Base-by-base conservation (phyloP, 2,329 filamentous ascomycete species). In the Raffaelea albimanens region DNA sequence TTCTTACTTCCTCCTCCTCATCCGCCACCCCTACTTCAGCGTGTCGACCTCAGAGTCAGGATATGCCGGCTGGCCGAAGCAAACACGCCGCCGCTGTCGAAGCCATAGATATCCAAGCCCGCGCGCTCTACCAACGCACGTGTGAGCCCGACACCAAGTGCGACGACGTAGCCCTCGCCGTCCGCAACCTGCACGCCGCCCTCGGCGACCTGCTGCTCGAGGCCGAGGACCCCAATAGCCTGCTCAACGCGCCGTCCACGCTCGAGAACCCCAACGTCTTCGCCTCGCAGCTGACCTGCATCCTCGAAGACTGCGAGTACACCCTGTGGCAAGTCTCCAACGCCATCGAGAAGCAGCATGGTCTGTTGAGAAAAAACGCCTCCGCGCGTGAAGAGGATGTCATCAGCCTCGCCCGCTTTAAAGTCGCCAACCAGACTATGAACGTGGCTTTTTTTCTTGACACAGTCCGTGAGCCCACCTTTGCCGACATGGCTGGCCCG, bases 131-230 rank as follows among this genome's bases (percentile, higher is more conserved):
- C 57, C 68, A 74, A 45, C 73, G 75, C 50, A 70, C 72, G 45
- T 72, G 72, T 52, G 64, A 67, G 22, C 67, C 71, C 3, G 68
- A 71, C 16, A 62, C 67, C 3, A 67, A 72, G 39, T 75, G 79
- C 49, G 66, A 66, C 47, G 67, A 73, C 40, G 66, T 77, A 42
- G 68, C 74, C 14, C 58, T 62, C 14, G 69, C 71, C 33, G 69
- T 82, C 36, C 71, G 71, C 47, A 67, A 66, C 40, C 64, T 83
- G 38, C 72, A 82, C 54, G 70, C 70, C 5, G 72, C 73, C 13
- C 65, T 83, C 7, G 73, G 75, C 47, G 73, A 81, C 55, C 65
- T 83, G 22, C 76, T 74, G 47, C 66, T 71, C 52, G 79, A 82
- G 62, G 70, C 72, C 36, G 69, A 75, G 52, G 76, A 79, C 54